Percentiles rank a stretch among this genome's conserved stretches.
phyloP scores from a whole-genome alignment of 106 monocot genomes.

The Vanilla planifolia region DNA sequence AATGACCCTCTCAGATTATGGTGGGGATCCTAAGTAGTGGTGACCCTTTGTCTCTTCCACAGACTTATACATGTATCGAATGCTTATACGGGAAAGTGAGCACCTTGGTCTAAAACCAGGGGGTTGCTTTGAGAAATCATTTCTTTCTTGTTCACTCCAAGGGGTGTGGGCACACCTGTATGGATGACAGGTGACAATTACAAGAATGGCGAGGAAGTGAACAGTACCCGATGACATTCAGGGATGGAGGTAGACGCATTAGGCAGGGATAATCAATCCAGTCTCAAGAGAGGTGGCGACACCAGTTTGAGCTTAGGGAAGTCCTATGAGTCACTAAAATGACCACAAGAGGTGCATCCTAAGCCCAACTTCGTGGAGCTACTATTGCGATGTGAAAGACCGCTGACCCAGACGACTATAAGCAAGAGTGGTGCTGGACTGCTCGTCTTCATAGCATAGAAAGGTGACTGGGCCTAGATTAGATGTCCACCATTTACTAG shows the following conservation, averaged over 20 bases:
- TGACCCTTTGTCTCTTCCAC: constrained; percentile 8
- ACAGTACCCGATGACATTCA: too few species aligned
- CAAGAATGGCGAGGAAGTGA: too few species aligned
- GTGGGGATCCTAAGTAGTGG: constrained; percentile 4
- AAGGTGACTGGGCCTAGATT: too few species aligned
- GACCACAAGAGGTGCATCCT: too few species aligned
- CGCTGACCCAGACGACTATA: constrained; percentile 5
- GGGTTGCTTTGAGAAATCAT: constrained; percentile 15
- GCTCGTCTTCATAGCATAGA: too few species aligned
- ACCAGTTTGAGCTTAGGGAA: too few species aligned
- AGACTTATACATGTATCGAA: constrained; percentile 4
- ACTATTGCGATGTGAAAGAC: background rate
- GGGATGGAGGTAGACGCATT: too few species aligned
- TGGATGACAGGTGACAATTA: background rate
- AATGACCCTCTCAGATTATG: constrained; percentile 10
- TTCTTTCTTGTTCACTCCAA: constrained; percentile 12
- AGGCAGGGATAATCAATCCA: too few species aligned
- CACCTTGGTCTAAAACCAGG: constrained; percentile 11
- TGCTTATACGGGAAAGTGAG: constrained; percentile 13
- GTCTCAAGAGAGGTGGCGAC: too few species aligned
- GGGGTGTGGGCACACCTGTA: constrained; percentile 2
- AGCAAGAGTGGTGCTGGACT: constrained; percentile 2
- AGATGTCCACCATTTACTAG: background rate
- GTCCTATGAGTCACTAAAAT: too few species aligned
- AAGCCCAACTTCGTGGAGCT: too few species aligned